Evolutionary conservation across 768 basidiomycete species (phyloP).

Genomic region (Xerocomellus chrysenteron): DNA sequence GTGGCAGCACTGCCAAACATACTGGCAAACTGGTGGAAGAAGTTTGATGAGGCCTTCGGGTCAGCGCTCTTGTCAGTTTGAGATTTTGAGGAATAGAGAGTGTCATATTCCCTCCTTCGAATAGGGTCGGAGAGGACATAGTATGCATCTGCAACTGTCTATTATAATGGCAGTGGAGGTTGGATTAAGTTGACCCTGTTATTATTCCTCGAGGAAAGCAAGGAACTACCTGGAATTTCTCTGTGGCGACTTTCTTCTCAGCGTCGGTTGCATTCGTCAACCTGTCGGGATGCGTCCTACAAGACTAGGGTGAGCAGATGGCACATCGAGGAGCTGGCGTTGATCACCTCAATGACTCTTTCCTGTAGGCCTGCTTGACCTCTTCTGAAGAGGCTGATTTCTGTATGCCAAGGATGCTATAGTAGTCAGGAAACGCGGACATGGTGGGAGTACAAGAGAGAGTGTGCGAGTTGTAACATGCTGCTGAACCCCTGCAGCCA

Average conservation of each 20-base stretch:
- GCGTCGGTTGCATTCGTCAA: slow-evolving; percentile 63
- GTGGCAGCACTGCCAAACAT: slow-evolving; percentile 56
- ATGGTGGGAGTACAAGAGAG: slow-evolving; percentile 39
- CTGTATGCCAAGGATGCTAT: slow-evolving; percentile 55
- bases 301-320: slow-evolving; percentile 17
- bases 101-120: slow-evolving; percentile 72
- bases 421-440: slow-evolving; percentile 82
- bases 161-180: neutral
- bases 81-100: slow-evolving; percentile 55
- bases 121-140: slow-evolving; percentile 84
- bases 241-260: slow-evolving; percentile 77
- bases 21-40: slow-evolving; percentile 74
- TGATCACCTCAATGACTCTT: slow-evolving; percentile 67
- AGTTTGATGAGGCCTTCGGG: slow-evolving; percentile 65
- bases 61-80: slow-evolving; percentile 53
- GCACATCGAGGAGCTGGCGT: neutral
- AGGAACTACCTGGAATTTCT: slow-evolving; percentile 71
- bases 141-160: slow-evolving; percentile 90
- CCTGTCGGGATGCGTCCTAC: slow-evolving; percentile 87
- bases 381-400: slow-evolving; percentile 66
- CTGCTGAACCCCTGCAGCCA: slow-evolving; percentile 5
- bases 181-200: neutral
- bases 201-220: neutral
- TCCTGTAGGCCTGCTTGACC: slow-evolving; percentile 74
- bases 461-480: slow-evolving; percentile 10